Evolutionary conservation across 2,329 filamentous ascomycete genomes (phyloP), one percentile per base, ranked within the genome.

Genomic region (Penicillium sp.): DNA sequence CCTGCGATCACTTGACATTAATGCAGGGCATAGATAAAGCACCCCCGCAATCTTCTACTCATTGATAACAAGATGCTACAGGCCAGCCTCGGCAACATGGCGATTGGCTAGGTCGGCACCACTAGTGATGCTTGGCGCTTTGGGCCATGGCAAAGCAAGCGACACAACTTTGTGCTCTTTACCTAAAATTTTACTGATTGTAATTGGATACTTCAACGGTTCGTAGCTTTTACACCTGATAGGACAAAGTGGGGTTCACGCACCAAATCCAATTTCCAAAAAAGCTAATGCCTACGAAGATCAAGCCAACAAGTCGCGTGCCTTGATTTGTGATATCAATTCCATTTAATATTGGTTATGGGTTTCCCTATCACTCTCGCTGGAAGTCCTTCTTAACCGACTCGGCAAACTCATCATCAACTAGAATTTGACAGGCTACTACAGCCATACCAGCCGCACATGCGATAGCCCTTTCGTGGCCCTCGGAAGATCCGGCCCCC

Each of bases 401-500:
- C 50, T 59, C 57, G n/a, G 68, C 68, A 52, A 71, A 66, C 19
- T 65, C 48, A 56, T 69, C 65, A 39, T 72, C 68, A 3, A 66
- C 63, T 21, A 71, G 26, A 2, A 71, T 50, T 27, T 70, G 67
- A 47, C 69, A 72, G 2, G 65, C 69, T 3, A 71, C 69, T 13
- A 68, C 66, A 8, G 69, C 68, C 67, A 71, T 71, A 1, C 69
- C 69, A 10, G 67, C 68, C 3, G 67, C 69, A 53, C 68, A 71
- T 3, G 56, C 57, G 5, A 70, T 56, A 0, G 80, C 75, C 45
- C 78, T 74, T 27, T 77, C 68, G 54, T 82, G 83, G 0, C 80
- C 79, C 16, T 75, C 74, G 24, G 71, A 73, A 0, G 79, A 84
- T 4, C 82, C 81, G 0, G 82, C 78, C 0, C 82, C 79, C 3